A percentile compares a stretch with the other conserved stretches of the same genome.
Evolutionary conservation across 208 protist genomes (phyloP).

Genomic region (Wallacemonas collosoma): DNA sequence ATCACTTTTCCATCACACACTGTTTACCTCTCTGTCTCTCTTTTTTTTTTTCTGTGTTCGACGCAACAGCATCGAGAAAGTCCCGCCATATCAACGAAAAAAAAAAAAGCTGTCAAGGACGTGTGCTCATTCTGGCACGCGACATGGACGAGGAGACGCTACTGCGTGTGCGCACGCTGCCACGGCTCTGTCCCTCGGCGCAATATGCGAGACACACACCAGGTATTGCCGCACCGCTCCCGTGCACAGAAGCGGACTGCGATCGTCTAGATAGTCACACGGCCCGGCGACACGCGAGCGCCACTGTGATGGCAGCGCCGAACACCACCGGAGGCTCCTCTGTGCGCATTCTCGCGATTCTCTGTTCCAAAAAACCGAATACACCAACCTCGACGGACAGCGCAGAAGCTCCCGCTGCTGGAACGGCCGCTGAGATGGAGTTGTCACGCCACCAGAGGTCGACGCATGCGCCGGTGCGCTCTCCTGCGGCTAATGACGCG

Average conservation of each 20-base stretch:
- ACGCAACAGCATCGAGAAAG: neutral
- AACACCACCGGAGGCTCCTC: neutral
- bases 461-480: too few relatives aligned
- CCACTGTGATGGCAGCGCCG: neutral
- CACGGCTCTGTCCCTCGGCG: slow-evolving; percentile 36
- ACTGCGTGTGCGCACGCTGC: slow-evolving; percentile 21
- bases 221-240: slow-evolving; percentile 29
- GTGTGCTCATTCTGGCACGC: too few relatives aligned
- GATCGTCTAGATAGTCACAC: neutral
- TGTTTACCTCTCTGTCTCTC: slow-evolving; percentile 1
- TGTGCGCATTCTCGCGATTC: slow-evolving; percentile 34
- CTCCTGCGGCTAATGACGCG: too few relatives aligned
- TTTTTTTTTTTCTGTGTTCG: slow-evolving; percentile 16
- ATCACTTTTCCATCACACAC: neutral
- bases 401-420: too few relatives aligned
- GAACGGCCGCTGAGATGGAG: neutral
- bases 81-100: too few relatives aligned
- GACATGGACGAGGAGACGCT: slow-evolving; percentile 32
- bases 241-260: neutral
- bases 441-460: too few relatives aligned
- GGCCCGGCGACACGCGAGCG: neutral
- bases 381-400: too few relatives aligned
- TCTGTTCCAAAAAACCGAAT: slow-evolving; percentile 22
- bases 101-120: too few relatives aligned
- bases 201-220: slow-evolving; percentile 43